Conservation (phyloP, 805 yeast species). For the Starmerella powellii region DNA sequence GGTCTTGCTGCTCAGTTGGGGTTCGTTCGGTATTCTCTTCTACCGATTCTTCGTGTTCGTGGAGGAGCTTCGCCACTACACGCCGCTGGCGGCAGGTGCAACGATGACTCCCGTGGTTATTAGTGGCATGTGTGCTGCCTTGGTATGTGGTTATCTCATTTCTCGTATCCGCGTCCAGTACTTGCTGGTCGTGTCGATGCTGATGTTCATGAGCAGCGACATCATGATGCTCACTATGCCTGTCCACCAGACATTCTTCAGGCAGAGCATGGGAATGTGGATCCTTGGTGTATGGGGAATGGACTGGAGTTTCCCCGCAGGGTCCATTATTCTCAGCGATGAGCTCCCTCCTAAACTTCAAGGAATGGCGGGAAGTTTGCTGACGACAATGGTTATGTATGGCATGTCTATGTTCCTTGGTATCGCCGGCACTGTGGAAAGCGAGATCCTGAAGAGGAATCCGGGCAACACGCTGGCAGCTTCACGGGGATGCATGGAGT, state of each 20-base stretch:
- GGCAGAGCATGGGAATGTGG: conserved; percentile 44
- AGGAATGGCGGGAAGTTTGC: conserved; percentile 68
- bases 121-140: conserved; percentile 47
- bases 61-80: conserved; percentile 38
- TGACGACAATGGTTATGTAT: conserved; percentile 59
- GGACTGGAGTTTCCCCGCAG: conserved; percentile 70
- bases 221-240: conserved; percentile 31
- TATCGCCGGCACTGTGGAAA: conserved; percentile 38
- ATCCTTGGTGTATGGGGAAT: conserved; percentile 55
- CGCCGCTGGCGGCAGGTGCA: conserved; percentile 38
- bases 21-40: conserved; percentile 65
- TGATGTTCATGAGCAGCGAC: conserved; percentile 36
- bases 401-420: conserved; percentile 62
- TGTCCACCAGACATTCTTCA: conserved; percentile 47
- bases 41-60: conserved; percentile 48
- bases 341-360: conserved; percentile 51
- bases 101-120: conserved; percentile 38
- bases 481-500: conserved; percentile 13
- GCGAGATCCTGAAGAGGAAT: conserved; percentile 10
- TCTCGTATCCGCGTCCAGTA: conserved; percentile 39
- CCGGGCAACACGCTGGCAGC: conserved; percentile 13
- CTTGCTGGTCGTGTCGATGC: conserved; percentile 40
- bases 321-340: conserved; percentile 50
- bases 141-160: conserved; percentile 40
- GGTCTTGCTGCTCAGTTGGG: conserved; percentile 58